phyloP scores from a whole-genome alignment of 768 basidiomycete species.

The Russula earlei region DNA sequence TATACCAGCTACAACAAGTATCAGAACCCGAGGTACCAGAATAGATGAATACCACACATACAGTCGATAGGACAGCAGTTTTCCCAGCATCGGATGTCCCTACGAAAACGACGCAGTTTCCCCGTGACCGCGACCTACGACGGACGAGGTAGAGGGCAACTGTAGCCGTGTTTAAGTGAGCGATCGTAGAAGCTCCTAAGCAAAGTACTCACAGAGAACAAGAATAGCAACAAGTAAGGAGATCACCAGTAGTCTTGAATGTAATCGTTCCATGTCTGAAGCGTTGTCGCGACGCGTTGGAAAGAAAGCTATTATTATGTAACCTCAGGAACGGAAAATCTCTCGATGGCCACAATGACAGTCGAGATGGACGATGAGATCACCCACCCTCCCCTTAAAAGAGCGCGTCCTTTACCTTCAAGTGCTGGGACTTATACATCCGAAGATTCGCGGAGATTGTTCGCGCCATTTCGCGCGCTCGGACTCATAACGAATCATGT shows the following conservation, averaged over 20 bases:
- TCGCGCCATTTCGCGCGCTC: conserved; percentile 92
- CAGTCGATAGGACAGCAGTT: conserved; percentile 65
- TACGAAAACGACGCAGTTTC: conserved; percentile 62
- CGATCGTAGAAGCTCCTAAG: neutral
- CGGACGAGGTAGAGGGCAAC: conserved; percentile 34
- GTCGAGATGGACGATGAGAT: neutral
- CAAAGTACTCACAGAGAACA: neutral
- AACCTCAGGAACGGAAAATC: neutral
- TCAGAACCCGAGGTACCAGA: neutral
- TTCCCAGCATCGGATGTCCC: conserved; percentile 74
- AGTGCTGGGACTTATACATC: neutral
- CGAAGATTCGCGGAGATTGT: conserved; percentile 37
- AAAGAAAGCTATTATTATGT: neutral
- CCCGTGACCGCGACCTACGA: conserved; percentile 37
- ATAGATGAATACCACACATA: conserved; percentile 28
- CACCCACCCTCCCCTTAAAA: conserved; percentile 5
- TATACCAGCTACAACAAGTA: conserved; percentile 47
- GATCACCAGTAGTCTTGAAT: neutral
- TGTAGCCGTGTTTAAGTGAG: conserved; percentile 28
- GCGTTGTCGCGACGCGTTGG: too few species aligned
- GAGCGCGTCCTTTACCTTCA: conserved; percentile 1
- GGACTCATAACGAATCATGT: conserved; percentile 88
- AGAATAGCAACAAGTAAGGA: conserved; percentile 6
- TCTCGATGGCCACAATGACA: neutral
- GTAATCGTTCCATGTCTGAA: conserved; percentile 1